phyloP scores from a whole-genome alignment of 208 protist species.

The Leishmania major region DNA sequence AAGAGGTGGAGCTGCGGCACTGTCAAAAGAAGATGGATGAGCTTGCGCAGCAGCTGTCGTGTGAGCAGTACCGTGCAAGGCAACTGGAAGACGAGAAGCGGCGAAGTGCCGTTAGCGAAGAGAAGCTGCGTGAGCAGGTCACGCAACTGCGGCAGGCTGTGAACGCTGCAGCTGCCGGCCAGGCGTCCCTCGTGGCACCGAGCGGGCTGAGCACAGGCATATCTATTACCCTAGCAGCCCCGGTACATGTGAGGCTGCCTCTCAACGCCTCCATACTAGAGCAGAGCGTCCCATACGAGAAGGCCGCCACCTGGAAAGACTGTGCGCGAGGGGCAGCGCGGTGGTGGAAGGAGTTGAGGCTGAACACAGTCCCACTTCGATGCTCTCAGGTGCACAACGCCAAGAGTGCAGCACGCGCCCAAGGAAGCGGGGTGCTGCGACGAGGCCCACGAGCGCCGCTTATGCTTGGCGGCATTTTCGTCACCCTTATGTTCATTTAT shows the following conservation, averaged over 20 bases:
- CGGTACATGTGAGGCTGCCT: conserved; percentile 10
- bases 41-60: conserved; percentile 7
- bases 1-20: conserved; percentile 20
- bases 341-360: conserved; percentile 14
- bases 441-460: conserved; percentile 9
- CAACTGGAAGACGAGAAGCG: conserved; percentile 13
- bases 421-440: not conserved
- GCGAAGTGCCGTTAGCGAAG: conserved; percentile 4
- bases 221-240: not conserved
- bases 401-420: not conserved
- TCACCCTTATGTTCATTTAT: conserved; percentile 6
- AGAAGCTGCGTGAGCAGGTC: conserved; percentile 24
- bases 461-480: conserved; percentile 2
- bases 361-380: not conserved
- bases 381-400: not conserved
- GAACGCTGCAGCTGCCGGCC: not conserved
- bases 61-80: conserved; percentile 13
- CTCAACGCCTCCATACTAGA: not conserved
- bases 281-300: conserved; percentile 11
- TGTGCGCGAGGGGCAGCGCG: conserved; percentile 11
- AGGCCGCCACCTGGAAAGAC: conserved; percentile 13
- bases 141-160: conserved; percentile 16
- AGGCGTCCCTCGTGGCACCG: not conserved
- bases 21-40: conserved; percentile 9
- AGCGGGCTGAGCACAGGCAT: not conserved